Evolutionary conservation across 306 rosid genomes (phyloP), one percentile per base, ranked within the genome.

Genomic region (Vigna angularis): DNA sequence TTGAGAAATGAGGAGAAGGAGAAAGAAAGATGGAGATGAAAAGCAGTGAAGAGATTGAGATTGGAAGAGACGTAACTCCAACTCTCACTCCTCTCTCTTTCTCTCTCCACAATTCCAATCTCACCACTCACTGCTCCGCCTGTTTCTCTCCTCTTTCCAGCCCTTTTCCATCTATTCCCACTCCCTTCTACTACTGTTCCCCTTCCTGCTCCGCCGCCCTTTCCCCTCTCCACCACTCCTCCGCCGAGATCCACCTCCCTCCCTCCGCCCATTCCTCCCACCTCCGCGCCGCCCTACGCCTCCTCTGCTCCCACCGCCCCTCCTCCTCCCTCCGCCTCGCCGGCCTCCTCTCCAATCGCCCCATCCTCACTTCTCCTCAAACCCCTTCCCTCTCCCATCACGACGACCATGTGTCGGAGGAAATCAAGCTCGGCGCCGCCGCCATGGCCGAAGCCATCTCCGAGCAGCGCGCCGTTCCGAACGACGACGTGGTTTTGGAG

Each of bases 281-380:
- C 84, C 88, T 88, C 67, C 88, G 89, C 74, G 81, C 89, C 75
- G 86, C 98, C 75, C 90, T 91, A 83, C 89, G 88, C 81, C 84
- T 91, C 85, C 94, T 93, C 77, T 66, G 2, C 17, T 73, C 82
- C 76, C 79, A 50, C 22, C 61, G 58, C 24, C 32, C 83, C 63
- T 9, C 80, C 83, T 2, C 7, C 28, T 55, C 81, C 8, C 24
- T 16, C 1, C 95, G 93, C n/a, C 4, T 93, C 44, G 76, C 84
- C 42, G 88, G 89, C 44, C 72, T 93, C 17, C 83, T 89, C 48
- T 86, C 91, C 20, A 89, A 90, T 73, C 83, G 79, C 73, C 82
- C 8, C 17, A 63, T 81, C 14, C 78, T 93, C 26, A 77, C 86
- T 10, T 38, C 70, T 9, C 34, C 34, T 30, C 34, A 30, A 30